Evolutionary conservation across 1,284 basidiomycete species (phyloP).

Genomic region (Leccinum angustisporum): DNA sequence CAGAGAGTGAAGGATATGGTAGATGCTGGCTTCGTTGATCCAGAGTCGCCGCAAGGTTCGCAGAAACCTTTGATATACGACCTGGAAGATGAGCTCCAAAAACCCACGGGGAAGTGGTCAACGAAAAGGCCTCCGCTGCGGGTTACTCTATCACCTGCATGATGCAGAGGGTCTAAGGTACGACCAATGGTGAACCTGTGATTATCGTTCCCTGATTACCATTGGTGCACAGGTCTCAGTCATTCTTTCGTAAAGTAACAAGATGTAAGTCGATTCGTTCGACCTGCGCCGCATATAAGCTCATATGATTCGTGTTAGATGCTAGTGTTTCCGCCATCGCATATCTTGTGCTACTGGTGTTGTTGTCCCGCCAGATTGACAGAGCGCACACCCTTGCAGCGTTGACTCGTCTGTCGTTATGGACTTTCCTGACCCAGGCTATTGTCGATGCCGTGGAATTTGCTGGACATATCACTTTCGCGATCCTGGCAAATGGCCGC

Average conservation of each 20-base stretch:
- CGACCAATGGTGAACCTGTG: conserved; percentile 5
- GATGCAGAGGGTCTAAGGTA: conserved; percentile 70
- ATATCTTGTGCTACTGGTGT: conserved; percentile 65
- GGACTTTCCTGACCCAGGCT: conserved; percentile 77
- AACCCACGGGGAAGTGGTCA: conserved; percentile 69
- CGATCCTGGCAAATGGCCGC: conserved; percentile 76
- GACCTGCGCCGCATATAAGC: neutral
- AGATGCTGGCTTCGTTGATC: conserved; percentile 59
- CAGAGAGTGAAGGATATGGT: conserved; percentile 60
- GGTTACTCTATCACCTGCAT: conserved; percentile 65
- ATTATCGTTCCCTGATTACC: conserved; percentile 6
- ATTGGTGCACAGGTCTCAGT: conserved; percentile 44
- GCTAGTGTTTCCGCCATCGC: conserved; percentile 67
- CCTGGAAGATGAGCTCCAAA: conserved; percentile 62
- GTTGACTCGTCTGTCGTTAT: conserved; percentile 75
- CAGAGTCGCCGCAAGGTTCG: conserved; percentile 35
- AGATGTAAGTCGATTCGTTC: conserved; percentile 57
- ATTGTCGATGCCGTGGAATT: conserved; percentile 81
- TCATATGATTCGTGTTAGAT: conserved; percentile 46
- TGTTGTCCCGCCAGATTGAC: conserved; percentile 74
- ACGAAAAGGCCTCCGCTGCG: conserved; percentile 63
- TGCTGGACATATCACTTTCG: conserved; percentile 82
- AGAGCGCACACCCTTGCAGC: conserved; percentile 76
- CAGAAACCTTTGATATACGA: neutral
- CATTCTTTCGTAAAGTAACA: conserved; percentile 79